A percentile compares a stretch with the other conserved stretches of the same genome.
Conservation (phyloP, 257 asterid genomes). For the Scutellaria baicalensis region DNA sequence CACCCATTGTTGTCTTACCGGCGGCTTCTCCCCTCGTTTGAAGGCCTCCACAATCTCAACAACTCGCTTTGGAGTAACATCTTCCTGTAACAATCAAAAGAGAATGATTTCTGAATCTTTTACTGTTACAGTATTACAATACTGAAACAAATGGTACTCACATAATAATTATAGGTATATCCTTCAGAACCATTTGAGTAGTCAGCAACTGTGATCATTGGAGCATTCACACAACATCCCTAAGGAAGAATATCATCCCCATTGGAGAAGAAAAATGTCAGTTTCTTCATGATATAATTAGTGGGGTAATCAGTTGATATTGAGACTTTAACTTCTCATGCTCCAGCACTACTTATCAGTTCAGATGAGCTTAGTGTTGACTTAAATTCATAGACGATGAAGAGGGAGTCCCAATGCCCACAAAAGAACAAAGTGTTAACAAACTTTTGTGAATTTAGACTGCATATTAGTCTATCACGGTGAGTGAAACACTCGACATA, state of each 20-base stretch:
- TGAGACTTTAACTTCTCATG: neutral
- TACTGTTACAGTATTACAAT: neutral
- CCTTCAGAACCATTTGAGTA: conserved; percentile 97
- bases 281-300: neutral
- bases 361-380: neutral
- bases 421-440: neutral
- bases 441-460: neutral
- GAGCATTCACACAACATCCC: conserved; percentile 99
- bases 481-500: neutral
- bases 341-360: neutral
- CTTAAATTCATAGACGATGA: neutral
- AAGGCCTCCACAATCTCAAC: conserved; percentile 93
- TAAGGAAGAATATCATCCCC: conserved; percentile 9
- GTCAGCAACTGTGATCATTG: conserved; percentile 97
- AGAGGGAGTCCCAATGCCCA: neutral
- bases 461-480: neutral
- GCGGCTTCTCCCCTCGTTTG: conserved; percentile 89
- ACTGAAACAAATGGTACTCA: conserved; percentile 24
- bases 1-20: conserved; percentile 38
- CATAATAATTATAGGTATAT: conserved; percentile 77
- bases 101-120: conserved; percentile 2
- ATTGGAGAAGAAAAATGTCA: neutral
- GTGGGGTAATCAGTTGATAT: neutral
- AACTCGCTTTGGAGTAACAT: conserved; percentile 72
- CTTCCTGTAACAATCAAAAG: conserved; percentile 57